Base-by-base conservation (phyloP, 768 basidiomycete genomes). In the Pulveroboletus sp. region DNA sequence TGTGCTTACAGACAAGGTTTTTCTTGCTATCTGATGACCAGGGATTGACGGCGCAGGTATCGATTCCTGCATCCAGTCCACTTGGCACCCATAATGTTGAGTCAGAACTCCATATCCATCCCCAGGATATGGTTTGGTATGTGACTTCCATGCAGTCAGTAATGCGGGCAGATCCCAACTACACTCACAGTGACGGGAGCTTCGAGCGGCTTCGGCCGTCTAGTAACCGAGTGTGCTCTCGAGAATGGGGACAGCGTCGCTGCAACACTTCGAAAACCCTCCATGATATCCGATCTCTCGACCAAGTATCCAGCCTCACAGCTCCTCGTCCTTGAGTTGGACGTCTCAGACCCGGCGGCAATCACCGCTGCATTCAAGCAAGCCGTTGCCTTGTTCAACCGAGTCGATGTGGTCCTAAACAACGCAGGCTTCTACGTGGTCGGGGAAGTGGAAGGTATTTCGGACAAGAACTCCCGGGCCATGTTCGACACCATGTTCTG, bases 391-490 rank as follows among this genome's bases (percentile, higher is more conserved):
- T 48, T 57, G 11, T 77, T 76, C 57, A 67, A 67, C 4, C 58
- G 72, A 20, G 50, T 76, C 10, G 77, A 77, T 46, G 69, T 77
- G 33, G 76, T 78, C 12, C 62, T 73, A 45, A 76, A 71, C 47
- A 79, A 78, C 43, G 75, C 76, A 43, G 64, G 57, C 40, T 67
- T 60, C 48, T 63, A 43, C 2, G 56, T 66, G 4, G 45, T 69
- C 17, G 65, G 56, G 3, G 75, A 94, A 87, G 69, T 93, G 86
- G 27, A 95, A 72, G 14, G 86, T 84, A 61, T 93, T 84, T 2
- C 93, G 89, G 49, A 94, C 86, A 45, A 90, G 78, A 47, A 90
- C 69, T 36, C 90, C 76, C n/a, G 93, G 90, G 56, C 53, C 24
- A 47, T 69, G 59, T 75, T 77, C 48, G 75, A 75, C 35, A 61